These are phyloP conservation scores for Astrothelium subdiscretum DNA, from an alignment of 495 filamentous ascomycete species.

Conservation along the genomic window DNA sequence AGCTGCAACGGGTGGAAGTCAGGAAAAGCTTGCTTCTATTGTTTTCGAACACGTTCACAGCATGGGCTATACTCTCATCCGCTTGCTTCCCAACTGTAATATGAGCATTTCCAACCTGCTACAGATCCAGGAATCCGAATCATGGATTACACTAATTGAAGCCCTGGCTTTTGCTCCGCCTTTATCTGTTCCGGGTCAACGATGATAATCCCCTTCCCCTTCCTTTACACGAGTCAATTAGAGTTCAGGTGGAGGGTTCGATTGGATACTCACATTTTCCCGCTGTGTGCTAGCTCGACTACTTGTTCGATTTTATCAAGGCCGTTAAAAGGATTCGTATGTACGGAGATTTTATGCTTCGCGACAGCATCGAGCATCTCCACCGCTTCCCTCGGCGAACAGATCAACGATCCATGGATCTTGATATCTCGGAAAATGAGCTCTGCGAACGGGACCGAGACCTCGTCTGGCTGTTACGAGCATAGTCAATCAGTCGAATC, in stretches of 20 bases:
- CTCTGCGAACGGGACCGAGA: slow-evolving; percentile 41
- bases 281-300: slow-evolving; percentile 35
- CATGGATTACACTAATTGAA: background rate
- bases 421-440: slow-evolving; percentile 44
- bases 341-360: slow-evolving; percentile 38
- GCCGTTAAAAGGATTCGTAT: slow-evolving; percentile 41
- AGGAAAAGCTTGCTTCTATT: too few species aligned
- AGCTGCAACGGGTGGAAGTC: too few species aligned
- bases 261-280: slow-evolving; percentile 28
- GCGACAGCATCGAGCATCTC: slow-evolving; percentile 43
- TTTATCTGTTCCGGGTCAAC: slow-evolving; percentile 30
- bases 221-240: background rate
- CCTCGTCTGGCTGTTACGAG: slow-evolving; percentile 25
- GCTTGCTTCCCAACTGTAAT: too few species aligned
- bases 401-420: slow-evolving; percentile 37
- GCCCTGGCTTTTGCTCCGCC: slow-evolving; percentile 17
- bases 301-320: slow-evolving; percentile 40
- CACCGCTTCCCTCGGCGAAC: slow-evolving; percentile 34
- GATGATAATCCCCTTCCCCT: slow-evolving; percentile 43
- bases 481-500: background rate
- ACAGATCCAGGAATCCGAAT: background rate
- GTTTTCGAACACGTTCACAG: too few species aligned
- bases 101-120: too few species aligned
- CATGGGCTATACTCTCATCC: too few species aligned
- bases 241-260: background rate